phyloP scores from a whole-genome alignment of 441 rosid species.

The Pelargonium fulgidum region DNA sequence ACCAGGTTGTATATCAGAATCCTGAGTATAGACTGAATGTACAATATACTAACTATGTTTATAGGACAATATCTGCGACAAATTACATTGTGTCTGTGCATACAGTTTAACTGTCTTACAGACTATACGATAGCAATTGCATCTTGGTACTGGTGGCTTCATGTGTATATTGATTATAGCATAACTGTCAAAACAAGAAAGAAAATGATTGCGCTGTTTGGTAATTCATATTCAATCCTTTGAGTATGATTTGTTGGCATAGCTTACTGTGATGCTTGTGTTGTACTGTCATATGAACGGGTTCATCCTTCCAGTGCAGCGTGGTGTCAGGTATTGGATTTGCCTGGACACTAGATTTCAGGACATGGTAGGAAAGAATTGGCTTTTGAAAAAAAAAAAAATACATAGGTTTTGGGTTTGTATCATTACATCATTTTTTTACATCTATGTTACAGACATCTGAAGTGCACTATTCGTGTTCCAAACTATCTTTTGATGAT shows the following conservation, averaged over 20 bases:
- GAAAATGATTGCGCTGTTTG: not conserved
- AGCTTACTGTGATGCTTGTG: not conserved
- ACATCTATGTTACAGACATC: too few relatives aligned
- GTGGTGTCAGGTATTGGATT: too few relatives aligned
- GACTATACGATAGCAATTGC: not conserved
- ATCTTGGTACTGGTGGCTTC: not conserved
- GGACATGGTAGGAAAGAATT: too few relatives aligned
- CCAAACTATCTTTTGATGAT: too few relatives aligned
- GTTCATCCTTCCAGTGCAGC: too few relatives aligned
- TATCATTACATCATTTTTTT: too few relatives aligned
- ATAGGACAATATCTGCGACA: not conserved
- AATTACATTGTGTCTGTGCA: not conserved
- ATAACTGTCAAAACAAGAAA: not conserved
- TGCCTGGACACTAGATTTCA: too few relatives aligned
- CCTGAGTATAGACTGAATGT: slow-evolving; percentile 3
- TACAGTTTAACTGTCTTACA: not conserved
- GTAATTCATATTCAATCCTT: not conserved
- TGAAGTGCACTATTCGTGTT: too few relatives aligned
- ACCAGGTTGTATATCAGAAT: slow-evolving; percentile 46
- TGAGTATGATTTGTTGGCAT: not conserved
- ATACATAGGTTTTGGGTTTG: too few relatives aligned
- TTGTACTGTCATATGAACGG: too few relatives aligned
- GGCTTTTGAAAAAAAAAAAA: too few relatives aligned
- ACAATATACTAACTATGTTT: not conserved
- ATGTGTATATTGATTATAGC: not conserved